phyloP scores from a whole-genome alignment of 179 eudicot genomes.

The Drosera spatulata region DNA sequence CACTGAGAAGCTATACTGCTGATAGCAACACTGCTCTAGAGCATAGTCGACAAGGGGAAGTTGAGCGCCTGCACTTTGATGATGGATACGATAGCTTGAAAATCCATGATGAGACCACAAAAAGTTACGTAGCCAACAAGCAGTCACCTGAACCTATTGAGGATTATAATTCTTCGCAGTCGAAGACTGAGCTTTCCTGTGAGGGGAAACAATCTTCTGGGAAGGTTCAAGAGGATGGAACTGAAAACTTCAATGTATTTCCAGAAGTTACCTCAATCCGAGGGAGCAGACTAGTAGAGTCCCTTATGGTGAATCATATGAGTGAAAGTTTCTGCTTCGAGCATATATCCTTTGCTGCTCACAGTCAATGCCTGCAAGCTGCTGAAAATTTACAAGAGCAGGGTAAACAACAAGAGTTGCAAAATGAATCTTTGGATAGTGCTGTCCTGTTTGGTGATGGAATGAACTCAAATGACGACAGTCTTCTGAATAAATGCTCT shows the following conservation, averaged over 20 bases:
- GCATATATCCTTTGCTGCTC: conserved; percentile 2
- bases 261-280: too few relatives aligned
- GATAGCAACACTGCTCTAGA: background rate
- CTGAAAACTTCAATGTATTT: too few relatives aligned
- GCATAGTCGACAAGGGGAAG: background rate
- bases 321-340: conserved; percentile 5
- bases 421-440: conserved; percentile 6
- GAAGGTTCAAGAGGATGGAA: too few relatives aligned
- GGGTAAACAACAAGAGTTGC: conserved; percentile 10
- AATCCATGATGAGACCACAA: conserved; percentile 1
- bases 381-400: conserved; percentile 6
- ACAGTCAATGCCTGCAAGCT: conserved; percentile 9
- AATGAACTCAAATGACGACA: conserved; percentile 3
- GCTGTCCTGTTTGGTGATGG: conserved; percentile 8
- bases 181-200: background rate
- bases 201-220: conserved; percentile 1
- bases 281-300: conserved; percentile 2
- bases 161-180: background rate
- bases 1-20: background rate
- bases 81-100: conserved; percentile 3
- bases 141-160: conserved; percentile 2
- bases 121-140: conserved; percentile 2
- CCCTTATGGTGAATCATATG: conserved; percentile 3
- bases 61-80: background rate
- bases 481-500: conserved; percentile 5